These are phyloP conservation scores for Salix exigua DNA, from an alignment of 345 rosid genomes.

Conservation along the genomic window DNA sequence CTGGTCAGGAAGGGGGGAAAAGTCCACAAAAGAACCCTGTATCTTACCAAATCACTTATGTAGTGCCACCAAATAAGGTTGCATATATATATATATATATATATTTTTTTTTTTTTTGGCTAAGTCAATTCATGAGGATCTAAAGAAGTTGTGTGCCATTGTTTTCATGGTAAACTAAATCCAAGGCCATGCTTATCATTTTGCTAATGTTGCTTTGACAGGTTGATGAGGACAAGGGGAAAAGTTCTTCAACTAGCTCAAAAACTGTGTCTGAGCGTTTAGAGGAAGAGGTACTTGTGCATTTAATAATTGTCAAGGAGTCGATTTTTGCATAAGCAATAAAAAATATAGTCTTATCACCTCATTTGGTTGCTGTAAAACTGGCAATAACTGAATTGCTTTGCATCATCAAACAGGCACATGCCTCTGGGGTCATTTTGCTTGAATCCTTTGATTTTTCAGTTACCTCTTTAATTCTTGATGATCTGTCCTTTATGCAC, in stretches of 20 bases:
- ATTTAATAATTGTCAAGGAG: background rate
- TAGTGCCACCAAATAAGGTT: conserved; percentile 94
- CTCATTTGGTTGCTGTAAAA: background rate
- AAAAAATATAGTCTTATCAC: background rate
- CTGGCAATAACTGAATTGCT: background rate
- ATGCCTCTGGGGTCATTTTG: background rate
- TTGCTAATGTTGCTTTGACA: conserved; percentile 23
- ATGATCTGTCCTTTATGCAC: background rate
- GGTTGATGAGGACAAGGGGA: conserved; percentile 74
- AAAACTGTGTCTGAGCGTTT: conserved; percentile 68
- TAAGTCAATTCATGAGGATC: background rate
- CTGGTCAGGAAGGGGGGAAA: conserved; percentile 42
- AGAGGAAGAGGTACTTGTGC: conserved; percentile 66
- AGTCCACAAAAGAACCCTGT: conserved; percentile 65
- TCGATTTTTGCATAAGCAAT: background rate
- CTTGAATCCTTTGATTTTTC: background rate
- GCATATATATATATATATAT: background rate
- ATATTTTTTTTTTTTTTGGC: background rate
- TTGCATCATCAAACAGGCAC: background rate
- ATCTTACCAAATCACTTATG: conserved; percentile 55
- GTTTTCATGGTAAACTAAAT: background rate
- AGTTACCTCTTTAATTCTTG: background rate
- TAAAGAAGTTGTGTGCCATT: background rate
- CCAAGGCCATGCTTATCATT: background rate
- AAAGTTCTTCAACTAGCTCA: conserved; percentile 48